Evolutionary conservation across 2,329 filamentous ascomycete genomes (phyloP).

Genomic region (Xenoacremonium recifei): DNA sequence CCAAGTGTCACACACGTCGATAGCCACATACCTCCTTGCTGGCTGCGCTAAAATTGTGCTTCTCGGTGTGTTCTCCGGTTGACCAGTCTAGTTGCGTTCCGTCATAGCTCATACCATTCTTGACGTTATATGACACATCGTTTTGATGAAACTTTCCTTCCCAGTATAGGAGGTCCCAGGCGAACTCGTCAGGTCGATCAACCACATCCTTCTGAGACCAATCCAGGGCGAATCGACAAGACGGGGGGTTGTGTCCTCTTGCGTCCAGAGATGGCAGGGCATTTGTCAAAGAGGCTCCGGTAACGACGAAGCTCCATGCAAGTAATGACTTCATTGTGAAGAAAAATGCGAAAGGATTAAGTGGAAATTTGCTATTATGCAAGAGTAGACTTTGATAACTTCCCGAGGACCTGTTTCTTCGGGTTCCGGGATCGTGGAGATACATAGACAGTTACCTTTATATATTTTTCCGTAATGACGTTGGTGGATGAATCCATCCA

Average conservation of each 20-base stretch:
- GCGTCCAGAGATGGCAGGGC: slow-evolving; percentile 1
- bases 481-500: no score
- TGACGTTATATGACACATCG: slow-evolving; percentile 37
- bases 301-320: no score
- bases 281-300: background rate
- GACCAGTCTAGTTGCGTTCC: slow-evolving; percentile 37
- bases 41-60: slow-evolving; percentile 40
- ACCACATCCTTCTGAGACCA: slow-evolving; percentile 31
- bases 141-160: slow-evolving; percentile 44
- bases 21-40: slow-evolving; percentile 33
- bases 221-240: slow-evolving; percentile 29
- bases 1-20: no score
- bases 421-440: no score
- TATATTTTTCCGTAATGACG: no score
- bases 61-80: slow-evolving; percentile 32
- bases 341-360: no score
- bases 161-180: slow-evolving; percentile 39
- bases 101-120: slow-evolving; percentile 42
- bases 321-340: no score
- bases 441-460: no score
- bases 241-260: slow-evolving; percentile 16
- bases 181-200: slow-evolving; percentile 28
- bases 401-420: no score
- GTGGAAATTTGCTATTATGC: no score
- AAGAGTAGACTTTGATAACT: no score